phyloP scores from a whole-genome alignment of 345 rosid genomes.

The Litchi chinensis region DNA sequence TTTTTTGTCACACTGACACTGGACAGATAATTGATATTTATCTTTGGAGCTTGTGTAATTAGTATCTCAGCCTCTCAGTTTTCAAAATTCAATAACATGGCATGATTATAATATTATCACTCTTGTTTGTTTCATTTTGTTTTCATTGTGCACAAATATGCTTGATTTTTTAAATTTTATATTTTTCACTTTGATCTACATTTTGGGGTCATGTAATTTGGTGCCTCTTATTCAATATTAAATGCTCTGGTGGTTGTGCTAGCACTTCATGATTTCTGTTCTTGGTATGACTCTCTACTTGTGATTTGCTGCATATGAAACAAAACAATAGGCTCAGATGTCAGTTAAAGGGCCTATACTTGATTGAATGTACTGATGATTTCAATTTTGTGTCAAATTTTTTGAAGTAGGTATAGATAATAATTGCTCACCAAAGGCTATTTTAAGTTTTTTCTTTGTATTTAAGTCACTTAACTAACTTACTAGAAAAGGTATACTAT shows the following conservation, averaged over 20 bases:
- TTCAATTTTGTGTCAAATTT: background rate
- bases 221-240: background rate
- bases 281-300: background rate
- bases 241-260: background rate
- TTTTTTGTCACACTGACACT: background rate
- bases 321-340: background rate
- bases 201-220: background rate
- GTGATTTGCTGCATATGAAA: background rate
- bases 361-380: background rate
- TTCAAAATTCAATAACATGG: background rate
- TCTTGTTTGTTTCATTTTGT: slow-evolving; percentile 18
- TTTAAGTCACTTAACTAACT: background rate
- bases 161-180: background rate
- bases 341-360: background rate
- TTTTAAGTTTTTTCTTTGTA: background rate
- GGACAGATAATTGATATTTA: background rate
- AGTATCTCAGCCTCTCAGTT: background rate
- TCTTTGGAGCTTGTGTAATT: slow-evolving; percentile 2
- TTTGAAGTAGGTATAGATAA: background rate
- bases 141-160: slow-evolving; percentile 9
- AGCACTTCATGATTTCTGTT: background rate
- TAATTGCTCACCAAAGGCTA: background rate
- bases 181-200: background rate
- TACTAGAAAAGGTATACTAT: background rate
- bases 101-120: background rate